Conservation (phyloP, 805 yeast species). For the Candida xiaguanensis region DNA sequence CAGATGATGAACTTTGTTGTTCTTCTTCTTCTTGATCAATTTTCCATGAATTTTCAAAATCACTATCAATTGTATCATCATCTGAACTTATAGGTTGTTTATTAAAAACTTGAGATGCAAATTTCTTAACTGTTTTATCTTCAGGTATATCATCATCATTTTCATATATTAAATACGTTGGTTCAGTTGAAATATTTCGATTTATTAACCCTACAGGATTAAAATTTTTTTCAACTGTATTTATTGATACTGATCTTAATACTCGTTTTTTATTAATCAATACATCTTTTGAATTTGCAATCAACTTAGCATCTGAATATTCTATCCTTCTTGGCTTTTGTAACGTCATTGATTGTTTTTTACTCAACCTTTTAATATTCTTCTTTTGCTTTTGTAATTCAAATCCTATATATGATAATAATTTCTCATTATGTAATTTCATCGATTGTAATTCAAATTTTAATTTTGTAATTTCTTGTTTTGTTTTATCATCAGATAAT, state of each 20-base stretch:
- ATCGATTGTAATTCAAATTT: slow-evolving; percentile 52
- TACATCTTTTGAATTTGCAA: slow-evolving; percentile 44
- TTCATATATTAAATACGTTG: slow-evolving; percentile 3
- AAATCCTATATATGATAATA: slow-evolving; percentile 55
- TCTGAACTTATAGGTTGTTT: slow-evolving; percentile 4
- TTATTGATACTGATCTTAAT: slow-evolving; percentile 36
- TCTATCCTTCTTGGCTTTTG: slow-evolving; percentile 24
- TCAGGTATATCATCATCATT: slow-evolving; percentile 17
- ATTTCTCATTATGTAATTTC: slow-evolving; percentile 52
- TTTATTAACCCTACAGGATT: slow-evolving; percentile 2
- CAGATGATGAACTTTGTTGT: slow-evolving; percentile 7
- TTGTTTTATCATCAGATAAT: slow-evolving; percentile 27
- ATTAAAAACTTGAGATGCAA: slow-evolving; percentile 32
- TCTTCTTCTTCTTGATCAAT: slow-evolving; percentile 13
- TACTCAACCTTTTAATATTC: slow-evolving; percentile 36
- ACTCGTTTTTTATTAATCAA: slow-evolving; percentile 42
- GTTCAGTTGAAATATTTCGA: neutral
- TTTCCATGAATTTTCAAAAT: slow-evolving; percentile 7
- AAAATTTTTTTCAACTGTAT: slow-evolving; percentile 11
- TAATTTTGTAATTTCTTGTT: slow-evolving; percentile 49
- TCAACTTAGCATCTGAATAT: slow-evolving; percentile 52
- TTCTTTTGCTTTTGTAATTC: slow-evolving; percentile 48
- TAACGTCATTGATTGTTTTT: slow-evolving; percentile 27
- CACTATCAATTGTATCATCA: slow-evolving; percentile 4
- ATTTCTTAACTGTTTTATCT: slow-evolving; percentile 26